Conservation (phyloP, 192 early-diverging fungal genomes). For the Coemansia sp. region DNA sequence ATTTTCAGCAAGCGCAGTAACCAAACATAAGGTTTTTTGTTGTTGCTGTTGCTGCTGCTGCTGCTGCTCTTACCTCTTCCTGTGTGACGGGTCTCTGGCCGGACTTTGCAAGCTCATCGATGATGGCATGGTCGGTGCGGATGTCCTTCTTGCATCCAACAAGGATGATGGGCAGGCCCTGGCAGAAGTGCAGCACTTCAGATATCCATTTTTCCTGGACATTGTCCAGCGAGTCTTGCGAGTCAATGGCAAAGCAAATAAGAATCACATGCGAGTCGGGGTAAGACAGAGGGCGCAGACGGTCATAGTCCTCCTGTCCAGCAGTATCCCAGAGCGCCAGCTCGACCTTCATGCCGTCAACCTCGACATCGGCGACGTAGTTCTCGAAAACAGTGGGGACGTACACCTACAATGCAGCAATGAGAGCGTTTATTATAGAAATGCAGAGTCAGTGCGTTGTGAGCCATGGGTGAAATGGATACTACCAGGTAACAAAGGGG, state of each 20-base stretch:
- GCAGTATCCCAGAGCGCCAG: slow-evolving; percentile 97
- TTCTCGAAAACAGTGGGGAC: slow-evolving; percentile 96
- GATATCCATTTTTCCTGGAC: slow-evolving; percentile 56
- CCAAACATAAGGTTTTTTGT: not conserved
- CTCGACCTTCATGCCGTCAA: slow-evolving; percentile 76
- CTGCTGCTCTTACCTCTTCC: slow-evolving; percentile 9
- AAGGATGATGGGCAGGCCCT: slow-evolving; percentile 27
- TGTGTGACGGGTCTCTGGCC: not conserved
- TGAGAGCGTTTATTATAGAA: not conserved
- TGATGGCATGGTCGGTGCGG: slow-evolving; percentile 19
- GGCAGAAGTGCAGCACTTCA: slow-evolving; percentile 30
- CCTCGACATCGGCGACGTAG: slow-evolving; percentile 85
- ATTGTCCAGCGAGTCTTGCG: slow-evolving; percentile 80
- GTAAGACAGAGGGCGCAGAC: slow-evolving; percentile 88
- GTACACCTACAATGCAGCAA: slow-evolving; percentile 47
- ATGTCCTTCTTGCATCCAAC: slow-evolving; percentile 54
- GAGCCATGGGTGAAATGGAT: not conserved
- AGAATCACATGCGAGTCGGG: slow-evolving; percentile 91
- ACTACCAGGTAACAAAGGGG: not conserved
- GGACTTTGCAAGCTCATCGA: slow-evolving; percentile 53
- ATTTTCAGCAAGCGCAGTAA: slow-evolving; percentile 63
- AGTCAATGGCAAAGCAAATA: slow-evolving; percentile 89
- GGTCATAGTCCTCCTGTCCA: slow-evolving; percentile 96
- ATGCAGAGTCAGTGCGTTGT: not conserved
- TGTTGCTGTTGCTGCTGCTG: not conserved